Evolutionary conservation across 2,329 filamentous ascomycete genomes (phyloP), one percentile per base, ranked within the genome.

Genomic region (Apiospora malaysiana): DNA sequence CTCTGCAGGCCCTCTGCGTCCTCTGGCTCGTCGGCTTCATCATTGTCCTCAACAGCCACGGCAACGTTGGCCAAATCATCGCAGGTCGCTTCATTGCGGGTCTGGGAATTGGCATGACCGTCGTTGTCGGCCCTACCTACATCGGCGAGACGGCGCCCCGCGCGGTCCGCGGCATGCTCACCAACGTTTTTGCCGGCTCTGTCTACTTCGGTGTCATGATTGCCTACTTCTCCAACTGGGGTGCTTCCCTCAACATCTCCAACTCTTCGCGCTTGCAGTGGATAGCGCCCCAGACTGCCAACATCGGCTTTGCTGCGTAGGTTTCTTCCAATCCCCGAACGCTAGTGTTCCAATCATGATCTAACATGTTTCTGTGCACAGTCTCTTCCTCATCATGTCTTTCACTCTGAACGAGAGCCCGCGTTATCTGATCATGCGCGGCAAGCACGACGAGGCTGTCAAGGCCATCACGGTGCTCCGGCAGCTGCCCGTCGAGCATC

Each of bases 21-120:
- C 66, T 77, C 9, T 76, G 76, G 76, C 72, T 76, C 32, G 27
- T 74, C 4, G 76, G 76, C 12, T 73, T 76, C 65, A 65, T 71
- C 27, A 76, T 76, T 66, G 71, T 70, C 49, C 59, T 72, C 43
- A 72, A 66, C 21, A 70, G 69, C 45, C 51, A 70, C 23, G 69
- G 69, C 25, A 72, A 49, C 46, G 25, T 72, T 21, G 66, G 51
- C 18, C 69, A 70, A 37, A 23, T 84, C 21, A 82, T 83, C 70
- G 82, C 78, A 40, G 82, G 82, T 6, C 78, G 82, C 14, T 84
- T 84, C 69, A 81, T 84, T 71, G 82, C 81, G 25, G 82, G 83
- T 66, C 70, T 84, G 37, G 82, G 83, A 6, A 82, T 84, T 72
- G 83, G 82, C 21, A 80, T 82, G 74, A 83, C 82, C 1, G 81